Evolutionary conservation across 768 basidiomycete genomes (phyloP).

Genomic region (Lyophyllum atratum): DNA sequence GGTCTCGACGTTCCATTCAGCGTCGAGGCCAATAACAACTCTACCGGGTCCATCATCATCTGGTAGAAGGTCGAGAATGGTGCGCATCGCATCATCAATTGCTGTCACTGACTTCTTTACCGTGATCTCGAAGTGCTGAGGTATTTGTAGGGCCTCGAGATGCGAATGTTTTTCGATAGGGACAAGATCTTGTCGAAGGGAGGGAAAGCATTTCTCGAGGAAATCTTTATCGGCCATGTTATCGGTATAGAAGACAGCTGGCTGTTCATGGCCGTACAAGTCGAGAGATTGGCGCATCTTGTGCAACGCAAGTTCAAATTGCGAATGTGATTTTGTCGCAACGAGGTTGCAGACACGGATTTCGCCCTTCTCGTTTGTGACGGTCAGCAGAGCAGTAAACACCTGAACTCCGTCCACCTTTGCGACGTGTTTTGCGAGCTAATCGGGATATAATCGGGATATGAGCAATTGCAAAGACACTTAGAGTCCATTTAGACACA

Average conservation of each 20-base stretch:
- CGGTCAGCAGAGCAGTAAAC: constrained; percentile 25
- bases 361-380: constrained; percentile 29
- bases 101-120: constrained; percentile 5
- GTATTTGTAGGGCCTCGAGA: constrained; percentile 20
- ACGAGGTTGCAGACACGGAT: constrained; percentile 22
- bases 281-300: constrained; percentile 25
- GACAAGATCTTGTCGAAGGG: constrained; percentile 12
- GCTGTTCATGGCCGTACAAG: constrained; percentile 25
- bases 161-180: constrained; percentile 21
- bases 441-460: too few species aligned
- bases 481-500: neutral
- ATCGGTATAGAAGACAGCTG: constrained; percentile 29
- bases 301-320: constrained; percentile 26
- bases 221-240: constrained; percentile 28
- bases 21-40: constrained; percentile 21
- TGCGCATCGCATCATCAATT: constrained; percentile 21
- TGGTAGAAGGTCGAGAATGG: constrained; percentile 19
- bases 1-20: constrained; percentile 28
- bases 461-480: neutral
- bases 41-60: constrained; percentile 7
- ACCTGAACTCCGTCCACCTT: constrained; percentile 25
- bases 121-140: constrained; percentile 11
- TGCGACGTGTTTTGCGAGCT: constrained; percentile 28
- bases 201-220: constrained; percentile 14
- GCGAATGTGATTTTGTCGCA: constrained; percentile 32